Evolutionary conservation across 225 moss, liverwort and hornwort genomes (phyloP).

Genomic region (Polytrichum formosum): DNA sequence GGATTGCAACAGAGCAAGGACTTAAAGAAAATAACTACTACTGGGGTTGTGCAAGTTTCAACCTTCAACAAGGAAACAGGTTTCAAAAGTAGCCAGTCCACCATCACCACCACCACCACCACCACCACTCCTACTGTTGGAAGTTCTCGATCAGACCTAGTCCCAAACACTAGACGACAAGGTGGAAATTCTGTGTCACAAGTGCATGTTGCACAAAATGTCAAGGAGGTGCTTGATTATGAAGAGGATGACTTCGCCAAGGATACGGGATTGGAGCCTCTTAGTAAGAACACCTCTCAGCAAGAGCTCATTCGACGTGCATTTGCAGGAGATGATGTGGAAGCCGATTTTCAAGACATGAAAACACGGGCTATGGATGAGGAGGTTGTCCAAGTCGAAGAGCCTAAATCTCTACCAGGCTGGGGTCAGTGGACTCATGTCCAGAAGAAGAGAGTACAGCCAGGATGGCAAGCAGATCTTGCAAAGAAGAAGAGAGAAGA

Average conservation of each 20-base stretch:
- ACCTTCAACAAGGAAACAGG: constrained; percentile 43
- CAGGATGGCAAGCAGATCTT: constrained; percentile 69
- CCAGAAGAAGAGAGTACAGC: constrained; percentile 52
- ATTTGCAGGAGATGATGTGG: constrained; percentile 98
- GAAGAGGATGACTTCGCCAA: constrained; percentile 29
- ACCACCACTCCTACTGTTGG: too few relatives aligned
- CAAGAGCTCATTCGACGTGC: constrained; percentile 87
- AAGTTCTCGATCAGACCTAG: constrained; percentile 13
- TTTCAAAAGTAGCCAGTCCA: constrained; percentile 20
- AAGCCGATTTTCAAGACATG: constrained; percentile 78
- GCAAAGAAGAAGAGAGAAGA: constrained; percentile 57
- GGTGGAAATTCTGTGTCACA: not conserved
- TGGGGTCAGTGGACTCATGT: constrained; percentile 95
- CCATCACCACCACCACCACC: constrained; percentile 5
- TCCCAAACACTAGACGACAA: constrained; percentile 12
- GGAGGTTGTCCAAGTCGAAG: constrained; percentile 63
- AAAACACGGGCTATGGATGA: constrained; percentile 70
- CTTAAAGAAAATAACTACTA: constrained; percentile 18
- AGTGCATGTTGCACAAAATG: constrained; percentile 1
- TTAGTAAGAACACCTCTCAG: constrained; percentile 46
- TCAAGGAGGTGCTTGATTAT: constrained; percentile 28
- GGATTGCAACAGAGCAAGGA: constrained; percentile 17
- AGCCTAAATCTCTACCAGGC: constrained; percentile 61
- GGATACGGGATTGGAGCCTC: constrained; percentile 35
- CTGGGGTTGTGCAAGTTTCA: constrained; percentile 30